phyloP scores from a whole-genome alignment of 495 filamentous ascomycete species.

The Staphylotrichum longicolle region DNA sequence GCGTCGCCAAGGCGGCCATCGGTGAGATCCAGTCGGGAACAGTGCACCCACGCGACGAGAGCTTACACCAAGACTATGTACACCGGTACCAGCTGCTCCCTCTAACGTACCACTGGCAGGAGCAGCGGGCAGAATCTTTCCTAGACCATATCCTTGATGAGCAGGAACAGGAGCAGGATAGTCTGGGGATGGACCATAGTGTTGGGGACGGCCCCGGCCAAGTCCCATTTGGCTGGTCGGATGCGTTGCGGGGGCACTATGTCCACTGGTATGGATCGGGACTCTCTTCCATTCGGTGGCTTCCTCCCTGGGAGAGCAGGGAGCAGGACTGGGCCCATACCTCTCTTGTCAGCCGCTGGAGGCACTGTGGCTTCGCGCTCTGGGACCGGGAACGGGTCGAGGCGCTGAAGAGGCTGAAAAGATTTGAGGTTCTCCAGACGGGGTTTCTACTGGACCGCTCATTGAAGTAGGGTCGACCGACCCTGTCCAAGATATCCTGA shows the following conservation, averaged over 20 bases:
- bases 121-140: not conserved
- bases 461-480: not conserved
- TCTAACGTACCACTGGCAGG: not conserved
- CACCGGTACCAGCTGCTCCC: constrained; percentile 9
- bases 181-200: not conserved
- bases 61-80: constrained; percentile 3
- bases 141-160: not conserved
- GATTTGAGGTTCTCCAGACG: constrained; percentile 5
- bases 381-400: constrained; percentile 13
- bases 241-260: constrained; percentile 10
- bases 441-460: constrained; percentile 10
- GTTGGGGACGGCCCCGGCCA: constrained; percentile 5
- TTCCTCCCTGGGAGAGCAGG: not conserved
- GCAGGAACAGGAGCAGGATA: constrained; percentile 1
- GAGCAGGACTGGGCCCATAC: constrained; percentile 1
- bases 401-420: constrained; percentile 9
- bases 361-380: not conserved
- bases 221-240: constrained; percentile 11
- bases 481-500: too few species aligned
- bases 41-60: not conserved
- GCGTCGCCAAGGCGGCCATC: constrained; percentile 6
- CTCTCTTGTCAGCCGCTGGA: not conserved
- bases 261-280: not conserved
- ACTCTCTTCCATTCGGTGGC: not conserved
- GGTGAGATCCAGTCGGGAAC: not conserved